Percentiles rank a stretch among this genome's conserved stretches.
These are phyloP conservation scores for Persicaria maculosa DNA, from an alignment of 148 eudicot genomes.

Conservation along the genomic window DNA sequence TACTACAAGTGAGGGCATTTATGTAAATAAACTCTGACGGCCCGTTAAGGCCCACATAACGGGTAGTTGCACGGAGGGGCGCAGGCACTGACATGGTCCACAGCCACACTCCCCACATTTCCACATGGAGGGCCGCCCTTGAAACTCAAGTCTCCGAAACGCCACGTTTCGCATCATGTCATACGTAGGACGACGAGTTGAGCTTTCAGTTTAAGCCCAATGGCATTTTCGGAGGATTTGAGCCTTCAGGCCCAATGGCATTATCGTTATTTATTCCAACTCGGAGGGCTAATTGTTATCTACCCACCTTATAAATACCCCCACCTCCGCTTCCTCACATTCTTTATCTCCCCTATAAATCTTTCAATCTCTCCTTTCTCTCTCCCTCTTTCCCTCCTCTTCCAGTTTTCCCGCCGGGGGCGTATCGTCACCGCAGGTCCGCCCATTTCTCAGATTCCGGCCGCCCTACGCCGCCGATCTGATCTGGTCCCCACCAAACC, in stretches of 20 bases:
- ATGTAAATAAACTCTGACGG: not conserved
- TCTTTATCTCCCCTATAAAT: not conserved
- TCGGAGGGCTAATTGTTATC: not conserved
- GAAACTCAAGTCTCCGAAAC: not conserved
- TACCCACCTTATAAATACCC: not conserved
- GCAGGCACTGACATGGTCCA: not conserved
- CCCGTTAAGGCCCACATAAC: not conserved
- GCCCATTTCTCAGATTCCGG: not conserved
- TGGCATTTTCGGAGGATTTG: too few relatives aligned
- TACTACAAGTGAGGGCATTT: too few relatives aligned
- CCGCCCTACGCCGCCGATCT: not conserved
- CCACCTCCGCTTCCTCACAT: not conserved
- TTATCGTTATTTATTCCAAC: not conserved
- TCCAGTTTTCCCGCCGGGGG: not conserved
- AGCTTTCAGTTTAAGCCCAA: too few relatives aligned
- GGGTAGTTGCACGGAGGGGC: not conserved
- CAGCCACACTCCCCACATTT: not conserved
- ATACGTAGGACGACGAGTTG: too few relatives aligned
- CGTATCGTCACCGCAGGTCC: not conserved
- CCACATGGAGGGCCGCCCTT: not conserved
- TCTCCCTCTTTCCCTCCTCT: not conserved
- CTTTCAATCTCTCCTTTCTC: not conserved
- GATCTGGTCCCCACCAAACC: not conserved
- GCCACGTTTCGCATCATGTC: not conserved
- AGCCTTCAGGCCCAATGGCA: slow-evolving; percentile 6